These are phyloP conservation scores for Viridothelium virens DNA, from an alignment of 495 filamentous ascomycete genomes.

Conservation along the genomic window DNA sequence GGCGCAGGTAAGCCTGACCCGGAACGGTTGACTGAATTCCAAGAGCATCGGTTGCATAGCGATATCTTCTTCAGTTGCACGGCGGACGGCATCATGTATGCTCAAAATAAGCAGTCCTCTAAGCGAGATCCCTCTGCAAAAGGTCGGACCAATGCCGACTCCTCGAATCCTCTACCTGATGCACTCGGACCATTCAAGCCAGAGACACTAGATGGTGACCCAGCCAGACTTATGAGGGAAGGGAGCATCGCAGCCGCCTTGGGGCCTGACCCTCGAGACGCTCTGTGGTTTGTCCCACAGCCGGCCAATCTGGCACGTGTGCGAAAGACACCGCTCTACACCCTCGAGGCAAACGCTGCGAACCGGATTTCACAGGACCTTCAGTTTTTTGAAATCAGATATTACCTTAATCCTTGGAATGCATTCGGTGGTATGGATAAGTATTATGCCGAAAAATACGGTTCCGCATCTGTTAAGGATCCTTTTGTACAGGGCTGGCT, in stretches of 20 bases:
- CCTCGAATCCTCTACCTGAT: not conserved
- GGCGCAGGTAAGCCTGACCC: too few species aligned
- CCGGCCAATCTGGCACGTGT: not conserved
- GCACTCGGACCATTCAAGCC: not conserved
- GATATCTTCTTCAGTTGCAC: constrained; percentile 5
- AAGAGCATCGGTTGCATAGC: not conserved
- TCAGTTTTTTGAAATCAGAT: not conserved
- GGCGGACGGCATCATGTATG: not conserved
- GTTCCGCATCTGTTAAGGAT: not conserved
- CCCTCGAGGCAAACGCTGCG: not conserved
- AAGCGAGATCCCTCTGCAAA: not conserved
- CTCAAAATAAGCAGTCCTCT: not conserved
- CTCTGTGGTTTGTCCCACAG: not conserved
- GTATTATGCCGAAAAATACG: not conserved
- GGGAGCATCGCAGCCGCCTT: not conserved
- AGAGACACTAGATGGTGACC: not conserved
- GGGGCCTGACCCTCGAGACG: not conserved
- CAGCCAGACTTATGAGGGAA: not conserved
- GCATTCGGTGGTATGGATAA: not conserved
- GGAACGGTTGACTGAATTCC: not conserved
- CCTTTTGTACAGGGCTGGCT: constrained; percentile 1
- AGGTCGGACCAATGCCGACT: not conserved
- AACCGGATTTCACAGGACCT: not conserved
- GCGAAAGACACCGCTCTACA: not conserved
- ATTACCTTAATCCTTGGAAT: not conserved